Conservation (phyloP, 1,284 basidiomycete genomes). For the Cystobasidium sp. region DNA sequence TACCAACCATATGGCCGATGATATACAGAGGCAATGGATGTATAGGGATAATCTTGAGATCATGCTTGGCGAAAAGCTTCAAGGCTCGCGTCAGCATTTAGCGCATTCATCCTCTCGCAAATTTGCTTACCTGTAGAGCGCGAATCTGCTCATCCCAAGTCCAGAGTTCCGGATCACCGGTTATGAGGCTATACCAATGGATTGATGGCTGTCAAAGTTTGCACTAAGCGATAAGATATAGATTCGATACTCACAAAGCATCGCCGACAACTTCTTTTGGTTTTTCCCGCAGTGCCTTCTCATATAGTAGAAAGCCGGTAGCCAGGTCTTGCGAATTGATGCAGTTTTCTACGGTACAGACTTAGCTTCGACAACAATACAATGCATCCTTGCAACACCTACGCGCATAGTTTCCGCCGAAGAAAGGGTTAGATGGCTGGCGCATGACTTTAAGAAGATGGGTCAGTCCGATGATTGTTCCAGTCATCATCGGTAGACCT, state of each 20-base stretch:
- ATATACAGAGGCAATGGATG: constrained; percentile 22
- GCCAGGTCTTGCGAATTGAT: constrained; percentile 40
- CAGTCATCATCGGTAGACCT: neutral
- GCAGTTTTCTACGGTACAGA: constrained; percentile 15
- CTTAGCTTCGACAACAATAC: neutral
- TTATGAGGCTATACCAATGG: constrained; percentile 21
- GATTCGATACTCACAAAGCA: constrained; percentile 21
- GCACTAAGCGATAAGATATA: neutral
- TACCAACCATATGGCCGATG: constrained; percentile 30
- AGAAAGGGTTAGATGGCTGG: neutral
- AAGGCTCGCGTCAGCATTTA: neutral
- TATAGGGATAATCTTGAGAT: constrained; percentile 3
- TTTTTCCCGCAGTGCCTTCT: constrained; percentile 24
- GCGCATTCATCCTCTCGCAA: neutral
- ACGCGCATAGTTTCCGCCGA: constrained; percentile 18
- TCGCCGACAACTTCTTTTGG: constrained; percentile 39
- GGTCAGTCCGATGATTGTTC: neutral
- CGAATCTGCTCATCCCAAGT: constrained; percentile 35
- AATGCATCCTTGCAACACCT: neutral
- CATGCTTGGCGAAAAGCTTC: constrained; percentile 27
- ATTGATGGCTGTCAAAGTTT: neutral
- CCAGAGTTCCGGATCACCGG: constrained; percentile 29
- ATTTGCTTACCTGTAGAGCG: constrained; percentile 21
- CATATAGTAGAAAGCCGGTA: constrained; percentile 28
- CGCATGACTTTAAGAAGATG: constrained; percentile 16